These are phyloP conservation scores for Cryphonectria radicalis DNA, from an alignment of 2,329 filamentous ascomycete species.

Conservation along the genomic window DNA sequence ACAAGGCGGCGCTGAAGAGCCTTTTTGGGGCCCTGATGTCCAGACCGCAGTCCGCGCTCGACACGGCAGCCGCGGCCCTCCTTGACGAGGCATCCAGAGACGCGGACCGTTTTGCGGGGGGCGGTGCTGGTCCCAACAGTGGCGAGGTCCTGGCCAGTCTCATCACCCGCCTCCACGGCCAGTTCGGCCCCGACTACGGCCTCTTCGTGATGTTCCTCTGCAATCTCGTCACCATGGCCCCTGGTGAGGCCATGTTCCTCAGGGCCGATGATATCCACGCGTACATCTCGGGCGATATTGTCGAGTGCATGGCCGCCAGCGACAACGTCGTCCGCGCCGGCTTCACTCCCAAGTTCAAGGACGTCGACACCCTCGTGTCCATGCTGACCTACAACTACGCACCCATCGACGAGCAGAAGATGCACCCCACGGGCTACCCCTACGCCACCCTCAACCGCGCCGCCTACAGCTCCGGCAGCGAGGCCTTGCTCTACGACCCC, in stretches of 20 bases:
- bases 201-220: constrained; percentile 96
- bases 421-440: constrained; percentile 82
- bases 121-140: constrained; percentile 68
- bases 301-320: constrained; percentile 99
- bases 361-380: constrained; percentile 82
- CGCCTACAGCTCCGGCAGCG: constrained; percentile 78
- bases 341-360: constrained; percentile 98
- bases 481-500: constrained; percentile 82
- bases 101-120: constrained; percentile 73
- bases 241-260: constrained; percentile 94
- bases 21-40: constrained; percentile 83
- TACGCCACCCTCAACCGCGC: constrained; percentile 81
- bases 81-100: constrained; percentile 71
- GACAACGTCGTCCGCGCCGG: constrained; percentile 98
- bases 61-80: constrained; percentile 68
- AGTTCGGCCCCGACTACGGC: constrained; percentile 90
- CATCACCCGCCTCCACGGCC: constrained; percentile 74
- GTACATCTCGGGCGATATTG: constrained; percentile 90
- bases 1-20: constrained; percentile 78
- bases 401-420: constrained; percentile 93
- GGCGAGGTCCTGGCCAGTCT: constrained; percentile 77
- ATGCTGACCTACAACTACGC: constrained; percentile 97
- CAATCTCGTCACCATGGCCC: constrained; percentile 86
- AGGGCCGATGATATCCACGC: constrained; percentile 97
- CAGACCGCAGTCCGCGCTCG: constrained; percentile 67